Percentiles rank a stretch among this genome's conserved stretches.
Evolutionary conservation across 2,329 filamentous ascomycete genomes (phyloP).

Genomic region (Colletotrichum endophyticum): DNA sequence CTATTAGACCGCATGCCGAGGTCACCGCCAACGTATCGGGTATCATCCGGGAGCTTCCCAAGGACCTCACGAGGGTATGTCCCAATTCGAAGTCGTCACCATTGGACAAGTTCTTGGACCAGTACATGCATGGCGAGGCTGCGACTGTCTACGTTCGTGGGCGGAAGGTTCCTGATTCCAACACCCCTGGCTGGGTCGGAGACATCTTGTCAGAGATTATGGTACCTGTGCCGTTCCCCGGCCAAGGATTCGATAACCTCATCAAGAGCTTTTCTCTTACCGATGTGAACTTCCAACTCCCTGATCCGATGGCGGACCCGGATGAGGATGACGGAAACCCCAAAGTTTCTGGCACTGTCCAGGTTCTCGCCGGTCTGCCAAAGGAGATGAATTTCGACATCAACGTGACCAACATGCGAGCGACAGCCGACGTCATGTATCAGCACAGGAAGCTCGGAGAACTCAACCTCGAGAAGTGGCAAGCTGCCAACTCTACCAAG

Average conservation of each 20-base stretch:
- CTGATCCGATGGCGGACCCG: conserved; percentile 79
- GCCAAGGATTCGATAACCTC: conserved; percentile 78
- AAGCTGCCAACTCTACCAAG: conserved; percentile 80
- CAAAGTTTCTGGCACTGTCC: conserved; percentile 81
- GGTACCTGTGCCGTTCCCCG: conserved; percentile 83
- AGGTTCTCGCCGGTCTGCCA: conserved; percentile 79
- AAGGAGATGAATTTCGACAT: conserved; percentile 87
- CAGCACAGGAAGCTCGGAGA: conserved; percentile 78
- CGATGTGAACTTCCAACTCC: conserved; percentile 85
- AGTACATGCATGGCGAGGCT: conserved; percentile 81
- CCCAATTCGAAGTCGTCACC: conserved; percentile 81
- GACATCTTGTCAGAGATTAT: conserved; percentile 82
- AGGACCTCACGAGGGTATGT: conserved; percentile 74
- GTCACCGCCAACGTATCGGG: conserved; percentile 75
- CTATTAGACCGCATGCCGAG: conserved; percentile 70
- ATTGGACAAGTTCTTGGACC: conserved; percentile 79
- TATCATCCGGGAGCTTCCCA: conserved; percentile 74
- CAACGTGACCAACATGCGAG: conserved; percentile 77
- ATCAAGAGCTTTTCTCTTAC: conserved; percentile 88
- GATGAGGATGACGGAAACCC: conserved; percentile 74
- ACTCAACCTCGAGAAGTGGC: conserved; percentile 82
- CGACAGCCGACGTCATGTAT: conserved; percentile 83
- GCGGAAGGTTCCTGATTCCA: conserved; percentile 66
- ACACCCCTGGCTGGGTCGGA: conserved; percentile 82
- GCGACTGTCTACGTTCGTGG: conserved; percentile 86